Percentiles rank a stretch among this genome's conserved stretches.
Conservation (phyloP, 2,329 filamentous ascomycete genomes). For the Paecilomyces formosus region DNA sequence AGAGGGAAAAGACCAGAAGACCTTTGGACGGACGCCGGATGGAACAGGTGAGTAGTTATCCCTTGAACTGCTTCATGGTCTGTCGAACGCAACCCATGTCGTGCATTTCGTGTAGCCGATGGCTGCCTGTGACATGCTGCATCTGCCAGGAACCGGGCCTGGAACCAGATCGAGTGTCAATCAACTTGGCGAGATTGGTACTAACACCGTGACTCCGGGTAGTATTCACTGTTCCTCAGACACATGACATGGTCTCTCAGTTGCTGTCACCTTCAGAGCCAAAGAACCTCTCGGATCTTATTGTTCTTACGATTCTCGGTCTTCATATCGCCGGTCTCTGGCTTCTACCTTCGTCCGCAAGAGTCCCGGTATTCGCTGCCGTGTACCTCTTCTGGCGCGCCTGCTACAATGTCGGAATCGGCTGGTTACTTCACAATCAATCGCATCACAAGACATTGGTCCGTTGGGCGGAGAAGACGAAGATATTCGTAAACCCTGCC, state of each 20-base stretch:
- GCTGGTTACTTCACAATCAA: constrained; percentile 78
- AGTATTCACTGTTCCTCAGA: constrained; percentile 95
- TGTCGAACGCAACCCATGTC: constrained; percentile 2
- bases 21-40: constrained; percentile 83
- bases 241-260: constrained; percentile 98
- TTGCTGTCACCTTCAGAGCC: constrained; percentile 88
- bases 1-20: constrained; percentile 58
- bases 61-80: constrained; percentile 2
- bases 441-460: constrained; percentile 82
- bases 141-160: background rate
- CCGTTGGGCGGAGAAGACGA: constrained; percentile 77
- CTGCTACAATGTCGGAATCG: constrained; percentile 90
- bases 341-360: constrained; percentile 60
- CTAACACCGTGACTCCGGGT: constrained; percentile 7
- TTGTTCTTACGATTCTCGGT: constrained; percentile 71
- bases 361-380: constrained; percentile 69
- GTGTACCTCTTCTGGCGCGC: constrained; percentile 89
- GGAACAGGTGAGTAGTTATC: constrained; percentile 66
- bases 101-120: background rate
- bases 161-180: background rate
- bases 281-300: constrained; percentile 82
- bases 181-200: constrained; percentile 4
- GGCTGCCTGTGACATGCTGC: background rate
- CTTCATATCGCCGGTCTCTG: constrained; percentile 68
- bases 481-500: constrained; percentile 75